Conservation (phyloP, 2,329 filamentous ascomycete species). For the Verticillium dahliae region DNA sequence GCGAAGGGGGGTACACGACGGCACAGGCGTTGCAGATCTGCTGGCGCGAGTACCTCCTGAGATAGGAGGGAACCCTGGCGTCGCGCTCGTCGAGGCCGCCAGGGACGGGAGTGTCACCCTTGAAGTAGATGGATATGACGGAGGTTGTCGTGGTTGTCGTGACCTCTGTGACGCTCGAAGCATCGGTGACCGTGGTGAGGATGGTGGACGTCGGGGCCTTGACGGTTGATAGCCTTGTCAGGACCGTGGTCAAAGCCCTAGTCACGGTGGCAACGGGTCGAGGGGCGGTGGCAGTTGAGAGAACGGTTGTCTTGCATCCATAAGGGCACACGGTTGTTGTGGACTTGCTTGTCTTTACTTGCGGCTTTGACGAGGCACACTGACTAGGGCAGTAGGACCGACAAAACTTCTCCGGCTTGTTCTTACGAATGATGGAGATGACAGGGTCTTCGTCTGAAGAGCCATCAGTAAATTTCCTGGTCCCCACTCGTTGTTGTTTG, state of each 20-base stretch:
- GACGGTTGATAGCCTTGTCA: neutral
- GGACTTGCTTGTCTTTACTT: neutral
- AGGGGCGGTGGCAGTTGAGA: neutral
- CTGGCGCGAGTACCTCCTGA: neutral
- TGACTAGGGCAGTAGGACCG: neutral
- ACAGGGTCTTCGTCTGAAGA: neutral
- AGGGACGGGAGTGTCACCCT: neutral
- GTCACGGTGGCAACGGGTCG: neutral
- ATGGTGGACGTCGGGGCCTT: neutral
- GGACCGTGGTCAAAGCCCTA: neutral
- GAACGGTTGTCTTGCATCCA: neutral
- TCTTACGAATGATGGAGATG: neutral
- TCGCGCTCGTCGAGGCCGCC: neutral
- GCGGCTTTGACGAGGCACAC: neutral
- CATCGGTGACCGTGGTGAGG: neutral
- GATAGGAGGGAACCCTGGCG: neutral
- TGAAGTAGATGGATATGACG: neutral
- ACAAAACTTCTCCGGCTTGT: neutral
- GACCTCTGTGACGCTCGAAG: neutral
- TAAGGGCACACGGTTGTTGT: neutral
- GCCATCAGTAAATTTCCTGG: neutral
- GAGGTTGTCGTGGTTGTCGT: neutral
- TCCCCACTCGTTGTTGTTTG: neutral
- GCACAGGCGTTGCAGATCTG: neutral
- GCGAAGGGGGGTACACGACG: neutral